phyloP scores from a whole-genome alignment of 2,329 filamentous ascomycete species.

The Colletotrichum truncatum region DNA sequence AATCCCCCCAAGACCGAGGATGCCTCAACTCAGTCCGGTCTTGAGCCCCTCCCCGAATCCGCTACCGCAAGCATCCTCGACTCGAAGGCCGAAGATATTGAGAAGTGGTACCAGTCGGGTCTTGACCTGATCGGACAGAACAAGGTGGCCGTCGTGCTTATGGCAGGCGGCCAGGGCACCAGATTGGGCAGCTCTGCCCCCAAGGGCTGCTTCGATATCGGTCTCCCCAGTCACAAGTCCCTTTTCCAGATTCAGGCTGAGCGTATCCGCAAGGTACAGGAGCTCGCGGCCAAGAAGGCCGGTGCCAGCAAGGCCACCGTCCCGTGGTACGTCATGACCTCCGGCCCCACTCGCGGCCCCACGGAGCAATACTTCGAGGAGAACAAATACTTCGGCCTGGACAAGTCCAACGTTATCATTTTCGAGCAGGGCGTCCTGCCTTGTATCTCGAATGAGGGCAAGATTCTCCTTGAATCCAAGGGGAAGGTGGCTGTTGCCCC shows the following conservation, averaged over 20 bases:
- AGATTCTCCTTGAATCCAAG: conserved; percentile 94
- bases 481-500: conserved; percentile 92
- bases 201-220: conserved; percentile 98
- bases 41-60: conserved; percentile 89
- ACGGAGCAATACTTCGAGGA: conserved; percentile 95
- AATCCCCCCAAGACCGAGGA: conserved; percentile 75
- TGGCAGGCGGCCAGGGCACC: conserved; percentile 97
- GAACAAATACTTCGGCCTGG: conserved; percentile 89
- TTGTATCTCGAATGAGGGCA: conserved; percentile 96
- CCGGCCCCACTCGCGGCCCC: conserved; percentile 87
- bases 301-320: conserved; percentile 67
- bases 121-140: conserved; percentile 83
- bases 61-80: conserved; percentile 93
- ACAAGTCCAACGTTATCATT: conserved; percentile 85
- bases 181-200: conserved; percentile 92
- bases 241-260: conserved; percentile 98
- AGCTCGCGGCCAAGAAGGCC: conserved; percentile 78
- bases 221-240: conserved; percentile 90
- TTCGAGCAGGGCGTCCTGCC: conserved; percentile 98
- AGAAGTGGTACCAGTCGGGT: conserved; percentile 85
- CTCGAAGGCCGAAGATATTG: conserved; percentile 79
- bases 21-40: conserved; percentile 57
- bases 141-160: conserved; percentile 86
- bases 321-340: conserved; percentile 99
- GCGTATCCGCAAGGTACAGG: conserved; percentile 87